These are phyloP conservation scores for Phytopythium chamaehyphon DNA, from an alignment of 352 stramenopile species.

Conservation along the genomic window DNA sequence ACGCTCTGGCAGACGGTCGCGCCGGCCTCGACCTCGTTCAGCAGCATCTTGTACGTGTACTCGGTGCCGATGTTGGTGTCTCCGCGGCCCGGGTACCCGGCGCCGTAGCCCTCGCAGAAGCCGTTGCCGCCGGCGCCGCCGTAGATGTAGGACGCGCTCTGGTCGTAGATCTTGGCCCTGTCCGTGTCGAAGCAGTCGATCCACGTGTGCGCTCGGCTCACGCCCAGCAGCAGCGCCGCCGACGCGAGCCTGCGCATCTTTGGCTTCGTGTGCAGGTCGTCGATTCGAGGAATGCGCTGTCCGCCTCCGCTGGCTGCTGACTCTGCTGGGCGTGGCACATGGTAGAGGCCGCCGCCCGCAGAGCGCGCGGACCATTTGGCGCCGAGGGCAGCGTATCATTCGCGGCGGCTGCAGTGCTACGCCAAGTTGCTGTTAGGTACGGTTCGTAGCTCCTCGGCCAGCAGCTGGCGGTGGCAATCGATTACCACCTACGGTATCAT, in stretches of 20 bases:
- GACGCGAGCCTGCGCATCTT: not conserved
- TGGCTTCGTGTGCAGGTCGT: too few species aligned
- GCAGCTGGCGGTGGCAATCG: too few species aligned
- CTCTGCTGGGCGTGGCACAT: too few species aligned
- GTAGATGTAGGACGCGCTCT: conserved; percentile 64
- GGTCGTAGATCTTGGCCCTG: conserved; percentile 56
- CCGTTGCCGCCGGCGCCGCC: conserved; percentile 53
- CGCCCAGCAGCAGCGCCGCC: conserved; percentile 12
- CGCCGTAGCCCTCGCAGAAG: conserved; percentile 66
- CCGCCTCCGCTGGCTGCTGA: too few species aligned
- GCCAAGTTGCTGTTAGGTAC: too few species aligned
- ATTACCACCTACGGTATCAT: too few species aligned
- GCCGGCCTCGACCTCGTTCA: conserved; percentile 52
- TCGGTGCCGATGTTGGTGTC: conserved; percentile 39
- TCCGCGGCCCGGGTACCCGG: conserved; percentile 54
- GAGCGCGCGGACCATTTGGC: too few species aligned
- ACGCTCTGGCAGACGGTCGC: conserved; percentile 39
- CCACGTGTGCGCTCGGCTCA: conserved; percentile 49
- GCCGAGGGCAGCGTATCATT: too few species aligned
- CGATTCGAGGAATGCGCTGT: too few species aligned
- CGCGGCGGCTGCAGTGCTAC: too few species aligned
- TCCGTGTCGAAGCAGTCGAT: conserved; percentile 74
- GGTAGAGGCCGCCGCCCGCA: too few species aligned
- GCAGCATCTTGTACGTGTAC: conserved; percentile 71
- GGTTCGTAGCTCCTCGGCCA: too few species aligned